Base-by-base conservation (phyloP, 768 basidiomycete species). In the Amanita subjunquillea region DNA sequence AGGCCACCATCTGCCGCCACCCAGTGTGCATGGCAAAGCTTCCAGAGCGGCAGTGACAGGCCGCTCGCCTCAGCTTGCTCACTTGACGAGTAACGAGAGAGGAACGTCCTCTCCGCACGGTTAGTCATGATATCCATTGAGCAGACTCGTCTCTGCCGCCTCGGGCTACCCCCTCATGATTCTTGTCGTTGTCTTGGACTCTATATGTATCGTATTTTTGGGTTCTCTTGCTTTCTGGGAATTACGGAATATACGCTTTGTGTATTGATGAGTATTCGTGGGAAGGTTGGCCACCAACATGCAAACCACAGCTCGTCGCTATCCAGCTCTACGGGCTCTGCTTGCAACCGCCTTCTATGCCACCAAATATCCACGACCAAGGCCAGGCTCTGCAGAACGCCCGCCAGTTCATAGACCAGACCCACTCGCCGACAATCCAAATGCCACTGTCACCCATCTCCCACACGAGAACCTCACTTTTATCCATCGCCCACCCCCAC, bases 401-500 rank as follows among this genome's bases (percentile, higher is more conserved):
- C 79, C 83, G 2, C 77, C 83, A 6, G 75, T 76, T 39, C 79
- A 76, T 46, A 69, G 76, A 25, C 71, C 75, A 15, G 83, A 85
- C 57, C 83, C 83, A 1, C 67, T 85, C 48, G 54, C 65, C 50
- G 73, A 75, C 64, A 77, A 73, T 54, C 71, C 78, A 37, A 70
- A 75, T 37, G 79, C 78, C 36, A 66, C 66, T 45, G 77, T 81
- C 47, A 78, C 73, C 8, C 53, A 67, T 7, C 65, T 85, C 20
- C 65, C 69, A 5, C 78, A 77, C 56, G 75, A 77, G 53, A 70
- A 75, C 54, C 65, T 90, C 51, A 87, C 87, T 0, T 91, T 91
- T 64, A 82, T 91, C 54, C 87, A 88, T 63, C 82, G 90, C 40
- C 86, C 86, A n/a, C 90, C 89, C 86, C 89, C 0, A 80, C 84